phyloP scores from a whole-genome alignment of 305 asterid species.

The Fraxinus dipetala region DNA sequence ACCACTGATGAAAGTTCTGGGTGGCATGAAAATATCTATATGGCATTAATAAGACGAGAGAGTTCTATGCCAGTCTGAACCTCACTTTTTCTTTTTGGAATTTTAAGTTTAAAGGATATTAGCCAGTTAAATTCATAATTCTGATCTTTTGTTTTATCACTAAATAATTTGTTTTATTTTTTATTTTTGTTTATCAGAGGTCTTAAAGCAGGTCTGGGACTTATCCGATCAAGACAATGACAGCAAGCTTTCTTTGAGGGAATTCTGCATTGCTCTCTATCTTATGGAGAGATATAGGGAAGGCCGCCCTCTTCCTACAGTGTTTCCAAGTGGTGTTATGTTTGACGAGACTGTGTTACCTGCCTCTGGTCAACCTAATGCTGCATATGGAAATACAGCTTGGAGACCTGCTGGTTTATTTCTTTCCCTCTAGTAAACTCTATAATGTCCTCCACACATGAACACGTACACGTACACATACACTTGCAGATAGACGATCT shows the following conservation, averaged over 20 bases:
- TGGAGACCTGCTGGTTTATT: conserved; percentile 73
- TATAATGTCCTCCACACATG: not conserved
- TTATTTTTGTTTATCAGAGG: conserved; percentile 53
- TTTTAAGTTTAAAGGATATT: not conserved
- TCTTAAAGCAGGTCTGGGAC: conserved; percentile 96
- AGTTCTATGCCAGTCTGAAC: not conserved
- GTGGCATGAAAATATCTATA: not conserved
- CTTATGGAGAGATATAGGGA: conserved; percentile 90
- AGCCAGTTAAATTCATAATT: not conserved
- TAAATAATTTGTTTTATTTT: not conserved
- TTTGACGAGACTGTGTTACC: conserved; percentile 56
- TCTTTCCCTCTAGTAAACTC: conserved; percentile 14
- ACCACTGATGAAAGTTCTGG: not conserved
- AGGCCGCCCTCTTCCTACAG: conserved; percentile 73
- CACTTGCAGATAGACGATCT: not conserved
- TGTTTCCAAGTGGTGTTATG: conserved; percentile 63
- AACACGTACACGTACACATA: conserved; percentile 9
- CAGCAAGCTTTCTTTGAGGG: conserved; percentile 86
- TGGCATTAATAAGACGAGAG: not conserved
- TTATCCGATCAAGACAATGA: conserved; percentile 95
- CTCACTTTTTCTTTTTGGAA: conserved; percentile 1
- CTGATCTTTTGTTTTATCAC: conserved; percentile 21
- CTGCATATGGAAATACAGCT: conserved; percentile 44
- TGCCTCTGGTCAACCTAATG: conserved; percentile 49
- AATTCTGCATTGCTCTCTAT: conserved; percentile 89